These are phyloP conservation scores for Erucastrum elatum DNA, from an alignment of 345 rosid genomes.

Conservation along the genomic window DNA sequence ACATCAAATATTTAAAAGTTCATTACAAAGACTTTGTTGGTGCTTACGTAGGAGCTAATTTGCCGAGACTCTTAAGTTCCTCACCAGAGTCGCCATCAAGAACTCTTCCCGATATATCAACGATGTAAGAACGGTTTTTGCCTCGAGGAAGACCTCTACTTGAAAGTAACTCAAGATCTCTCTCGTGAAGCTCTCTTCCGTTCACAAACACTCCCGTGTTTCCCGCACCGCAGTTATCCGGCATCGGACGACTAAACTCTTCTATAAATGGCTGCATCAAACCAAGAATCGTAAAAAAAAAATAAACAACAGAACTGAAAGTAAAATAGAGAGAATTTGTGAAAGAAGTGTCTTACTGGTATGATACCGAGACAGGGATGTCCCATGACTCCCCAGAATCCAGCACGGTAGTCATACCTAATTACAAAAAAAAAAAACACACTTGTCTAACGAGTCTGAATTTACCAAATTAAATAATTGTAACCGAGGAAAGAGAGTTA, in stretches of 20 bases:
- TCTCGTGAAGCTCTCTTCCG: constrained; percentile 76
- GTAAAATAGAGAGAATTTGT: background rate
- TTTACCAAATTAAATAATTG: background rate
- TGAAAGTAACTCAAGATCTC: constrained; percentile 65
- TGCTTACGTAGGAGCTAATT: constrained; percentile 84
- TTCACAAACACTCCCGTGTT: constrained; percentile 67
- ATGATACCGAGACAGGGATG: constrained; percentile 75
- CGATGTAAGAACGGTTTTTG: constrained; percentile 51
- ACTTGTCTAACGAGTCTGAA: background rate
- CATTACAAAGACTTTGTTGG: background rate
- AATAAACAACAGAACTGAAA: background rate
- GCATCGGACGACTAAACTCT: constrained; percentile 69
- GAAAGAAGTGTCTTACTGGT: constrained; percentile 46
- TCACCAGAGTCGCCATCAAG: constrained; percentile 67
- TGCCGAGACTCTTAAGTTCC: constrained; percentile 67
- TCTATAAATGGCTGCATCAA: constrained; percentile 64
- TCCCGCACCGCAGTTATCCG: constrained; percentile 69
- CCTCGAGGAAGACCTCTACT: constrained; percentile 61
- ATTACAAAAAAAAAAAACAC: background rate
- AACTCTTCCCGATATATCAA: constrained; percentile 72
- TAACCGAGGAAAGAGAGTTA: background rate
- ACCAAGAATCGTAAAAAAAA: background rate
- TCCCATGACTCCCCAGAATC: constrained; percentile 80
- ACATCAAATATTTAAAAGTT: background rate
- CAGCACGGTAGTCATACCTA: constrained; percentile 81